phyloP scores from a whole-genome alignment of 2,329 filamentous ascomycete species.

The Aureobasidium lini region DNA sequence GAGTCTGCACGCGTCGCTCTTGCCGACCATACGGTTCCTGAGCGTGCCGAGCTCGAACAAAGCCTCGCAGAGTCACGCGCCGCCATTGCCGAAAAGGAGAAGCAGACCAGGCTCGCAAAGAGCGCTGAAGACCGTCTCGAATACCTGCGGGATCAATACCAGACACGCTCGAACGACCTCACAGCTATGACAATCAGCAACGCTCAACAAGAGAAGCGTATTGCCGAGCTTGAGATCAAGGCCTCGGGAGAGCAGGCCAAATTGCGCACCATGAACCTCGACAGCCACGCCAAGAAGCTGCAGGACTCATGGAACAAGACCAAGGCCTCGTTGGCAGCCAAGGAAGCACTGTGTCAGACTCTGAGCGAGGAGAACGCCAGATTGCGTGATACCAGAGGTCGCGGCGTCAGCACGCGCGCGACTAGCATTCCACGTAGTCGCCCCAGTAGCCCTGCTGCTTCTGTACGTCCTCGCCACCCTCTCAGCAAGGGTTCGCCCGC shows the following conservation, averaged over 20 bases:
- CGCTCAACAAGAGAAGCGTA: conserved; percentile 35
- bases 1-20: conserved; percentile 23
- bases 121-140: conserved; percentile 43
- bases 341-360: conserved; percentile 22
- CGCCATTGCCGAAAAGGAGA: conserved; percentile 17
- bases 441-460: no score
- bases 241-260: conserved; percentile 24
- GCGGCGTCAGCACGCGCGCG: conserved; percentile 29
- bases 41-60: conserved; percentile 26
- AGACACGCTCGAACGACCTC: conserved; percentile 46
- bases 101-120: conserved; percentile 25
- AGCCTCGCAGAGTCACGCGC: conserved; percentile 18
- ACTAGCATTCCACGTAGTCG: conserved; percentile 30
- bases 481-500: no score
- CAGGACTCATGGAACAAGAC: conserved; percentile 23
- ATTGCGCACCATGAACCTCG: conserved; percentile 21
- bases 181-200: conserved; percentile 42
- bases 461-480: no score
- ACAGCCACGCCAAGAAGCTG: conserved; percentile 17
- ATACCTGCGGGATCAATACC: conserved; percentile 53
- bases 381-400: conserved; percentile 26
- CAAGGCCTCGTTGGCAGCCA: conserved; percentile 21
- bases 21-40: conserved; percentile 24
- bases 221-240: conserved; percentile 20
- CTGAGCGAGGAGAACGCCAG: conserved; percentile 29